A percentile compares a stretch with the other conserved stretches of the same genome.
Evolutionary conservation across 2,329 filamentous ascomycete species (phyloP).

Genomic region (Lasiodiplodia sp.): DNA sequence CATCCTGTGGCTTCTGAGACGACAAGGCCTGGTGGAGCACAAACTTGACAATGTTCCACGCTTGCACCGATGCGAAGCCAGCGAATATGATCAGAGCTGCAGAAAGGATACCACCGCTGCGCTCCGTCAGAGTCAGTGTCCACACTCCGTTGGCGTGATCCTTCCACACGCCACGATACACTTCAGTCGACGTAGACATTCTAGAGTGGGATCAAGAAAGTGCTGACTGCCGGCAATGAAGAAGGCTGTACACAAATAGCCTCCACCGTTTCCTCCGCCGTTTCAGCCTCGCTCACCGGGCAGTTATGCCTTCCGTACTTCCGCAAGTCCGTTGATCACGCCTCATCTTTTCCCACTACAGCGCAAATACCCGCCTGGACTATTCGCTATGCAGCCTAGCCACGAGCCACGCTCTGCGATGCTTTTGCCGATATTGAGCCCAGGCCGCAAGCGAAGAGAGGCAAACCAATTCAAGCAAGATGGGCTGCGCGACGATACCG

Average conservation of each 20-base stretch:
- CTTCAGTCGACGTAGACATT: background rate
- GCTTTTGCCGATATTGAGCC: background rate
- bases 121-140: background rate
- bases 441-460: background rate
- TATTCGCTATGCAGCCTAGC: background rate
- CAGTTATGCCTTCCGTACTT: background rate
- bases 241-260: background rate
- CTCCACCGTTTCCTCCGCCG: background rate
- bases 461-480: background rate
- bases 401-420: background rate
- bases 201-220: background rate
- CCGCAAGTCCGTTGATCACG: background rate
- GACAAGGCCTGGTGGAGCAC: constrained; percentile 5
- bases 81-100: constrained; percentile 1
- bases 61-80: background rate
- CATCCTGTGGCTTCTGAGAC: background rate
- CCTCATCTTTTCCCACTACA: constrained; percentile 1
- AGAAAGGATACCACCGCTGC: constrained; percentile 3
- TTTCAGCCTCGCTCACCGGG: constrained; percentile 7
- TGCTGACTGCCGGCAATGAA: background rate
- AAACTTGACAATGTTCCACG: constrained; percentile 14
- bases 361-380: background rate
- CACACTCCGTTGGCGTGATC: background rate
- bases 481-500: background rate
- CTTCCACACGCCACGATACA: constrained; percentile 2